Conservation (phyloP, 768 basidiomycete genomes). For the Exsudoporus frostii region DNA sequence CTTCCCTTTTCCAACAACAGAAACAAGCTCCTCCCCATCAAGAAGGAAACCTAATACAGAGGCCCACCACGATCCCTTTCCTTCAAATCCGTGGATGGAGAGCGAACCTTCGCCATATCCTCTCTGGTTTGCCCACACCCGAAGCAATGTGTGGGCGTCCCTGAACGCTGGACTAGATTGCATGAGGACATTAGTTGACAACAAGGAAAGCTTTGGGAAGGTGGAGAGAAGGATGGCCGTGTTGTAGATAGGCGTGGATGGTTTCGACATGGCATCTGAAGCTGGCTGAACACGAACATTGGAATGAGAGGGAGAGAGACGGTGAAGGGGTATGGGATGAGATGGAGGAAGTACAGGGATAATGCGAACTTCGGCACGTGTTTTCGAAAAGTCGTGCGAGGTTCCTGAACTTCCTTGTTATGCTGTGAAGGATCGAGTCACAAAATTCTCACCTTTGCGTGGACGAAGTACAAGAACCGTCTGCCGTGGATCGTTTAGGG, state of each 20-base stretch:
- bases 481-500: conserved; percentile 58
- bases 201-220: conserved; percentile 37
- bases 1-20: conserved; percentile 24
- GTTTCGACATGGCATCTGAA: conserved; percentile 19
- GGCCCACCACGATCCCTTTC: conserved; percentile 66
- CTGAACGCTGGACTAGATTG: conserved; percentile 55
- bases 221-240: conserved; percentile 55
- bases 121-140: conserved; percentile 88
- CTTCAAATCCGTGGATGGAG: conserved; percentile 69
- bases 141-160: conserved; percentile 74
- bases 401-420: conserved; percentile 38
- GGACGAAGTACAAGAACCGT: conserved; percentile 63
- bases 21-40: conserved; percentile 58
- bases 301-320: conserved; percentile 71
- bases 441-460: conserved; percentile 42
- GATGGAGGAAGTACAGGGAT: conserved; percentile 60
- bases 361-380: conserved; percentile 70
- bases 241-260: conserved; percentile 79
- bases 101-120: conserved; percentile 64
- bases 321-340: conserved; percentile 63
- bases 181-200: conserved; percentile 48
- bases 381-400: conserved; percentile 61
- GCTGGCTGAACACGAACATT: conserved; percentile 50
- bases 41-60: conserved; percentile 58
- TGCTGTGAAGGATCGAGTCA: conserved; percentile 23